phyloP scores from a whole-genome alignment of 2,329 filamentous ascomycete species.

The Pseudopyrenochaeta lycopersici region DNA sequence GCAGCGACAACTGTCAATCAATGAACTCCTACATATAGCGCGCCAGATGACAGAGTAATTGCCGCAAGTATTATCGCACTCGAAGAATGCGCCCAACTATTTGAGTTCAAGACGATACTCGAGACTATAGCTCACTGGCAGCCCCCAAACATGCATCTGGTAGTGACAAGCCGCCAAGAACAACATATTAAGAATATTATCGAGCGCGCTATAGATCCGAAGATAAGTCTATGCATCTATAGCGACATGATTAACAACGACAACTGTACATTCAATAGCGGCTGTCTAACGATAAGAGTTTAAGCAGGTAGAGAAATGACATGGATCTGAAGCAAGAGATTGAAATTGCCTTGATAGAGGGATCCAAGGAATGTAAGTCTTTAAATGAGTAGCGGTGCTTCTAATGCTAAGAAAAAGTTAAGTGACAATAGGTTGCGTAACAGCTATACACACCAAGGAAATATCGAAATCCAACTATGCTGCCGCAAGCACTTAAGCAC shows the following conservation, averaged over 20 bases:
- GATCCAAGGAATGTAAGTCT: constrained; percentile 37
- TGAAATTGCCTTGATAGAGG: constrained; percentile 37
- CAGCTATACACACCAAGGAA: constrained; percentile 31
- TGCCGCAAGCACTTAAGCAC: constrained; percentile 30
- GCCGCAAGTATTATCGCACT: constrained; percentile 34
- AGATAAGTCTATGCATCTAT: constrained; percentile 31
- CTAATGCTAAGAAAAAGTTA: constrained; percentile 15
- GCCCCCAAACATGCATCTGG: constrained; percentile 31
- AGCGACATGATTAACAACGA: constrained; percentile 35
- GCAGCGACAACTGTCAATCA: constrained; percentile 26
- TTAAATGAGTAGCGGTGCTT: neutral
- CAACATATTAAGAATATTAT: constrained; percentile 36
- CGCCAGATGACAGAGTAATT: constrained; percentile 36
- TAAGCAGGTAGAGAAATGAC: constrained; percentile 38
- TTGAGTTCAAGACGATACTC: constrained; percentile 32
- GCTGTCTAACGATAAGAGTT: constrained; percentile 42
- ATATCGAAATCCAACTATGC: constrained; percentile 25
- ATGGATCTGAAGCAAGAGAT: constrained; percentile 35
- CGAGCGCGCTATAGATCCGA: constrained; percentile 10
- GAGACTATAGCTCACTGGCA: constrained; percentile 27
- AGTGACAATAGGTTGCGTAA: constrained; percentile 40
- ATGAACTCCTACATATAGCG: constrained; percentile 29
- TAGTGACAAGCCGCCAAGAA: constrained; percentile 40
- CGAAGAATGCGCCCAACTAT: constrained; percentile 34
- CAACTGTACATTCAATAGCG: constrained; percentile 37